Base-by-base conservation (phyloP, 371 early-diverging fungal species). In the Aphelidium insulamus region DNA sequence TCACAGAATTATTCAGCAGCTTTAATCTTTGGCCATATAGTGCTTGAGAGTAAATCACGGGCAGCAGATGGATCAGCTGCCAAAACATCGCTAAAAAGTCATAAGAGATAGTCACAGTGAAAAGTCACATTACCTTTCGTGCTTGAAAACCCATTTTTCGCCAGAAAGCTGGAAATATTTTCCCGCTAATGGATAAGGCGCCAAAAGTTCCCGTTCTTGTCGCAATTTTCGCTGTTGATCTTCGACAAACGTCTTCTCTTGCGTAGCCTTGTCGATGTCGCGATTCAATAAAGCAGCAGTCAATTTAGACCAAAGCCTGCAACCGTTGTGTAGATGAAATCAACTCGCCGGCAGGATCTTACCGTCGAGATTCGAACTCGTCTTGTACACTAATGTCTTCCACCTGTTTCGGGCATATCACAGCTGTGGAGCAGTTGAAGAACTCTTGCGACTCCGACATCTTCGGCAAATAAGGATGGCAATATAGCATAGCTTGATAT, bases 221-320 rank as follows among this genome's bases (percentile, higher is more conserved):
- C 66, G 52, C 18, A 57, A 55, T 20, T 54, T 48, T 9, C 91
- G 69, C 49, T 90, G 88, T 19, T 57, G 57, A 38, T 83, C 77
- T 50, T 90, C 91, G 33, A 90, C 76, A 4, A 49, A 50, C 2
- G 62, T 56, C 46, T 91, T 91, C 46, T 82, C 78, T 4, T 43
- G 48, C 3, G 90, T 86, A 0, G 88, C 91, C 19, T 54, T 41
- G 22, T 77, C 68, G 49, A 83, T 51, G 41, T 83, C 66, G 44
- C 59, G 55, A 5, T 54, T 49, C 17, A 43, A 48, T 19, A 90
- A 51, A 1, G 76, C 82, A n/a, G 52, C 57, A 11, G 87, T 81
- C 14, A 84, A 69, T 27, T 75, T 59, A 31, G 62, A 57, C 91
- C 91, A 90, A 33, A 84, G 48, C 12, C 77, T 71, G 37, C 5